Conservation (phyloP, 2,329 filamentous ascomycete species). For the Paraphaeosphaeria sporulosa region DNA sequence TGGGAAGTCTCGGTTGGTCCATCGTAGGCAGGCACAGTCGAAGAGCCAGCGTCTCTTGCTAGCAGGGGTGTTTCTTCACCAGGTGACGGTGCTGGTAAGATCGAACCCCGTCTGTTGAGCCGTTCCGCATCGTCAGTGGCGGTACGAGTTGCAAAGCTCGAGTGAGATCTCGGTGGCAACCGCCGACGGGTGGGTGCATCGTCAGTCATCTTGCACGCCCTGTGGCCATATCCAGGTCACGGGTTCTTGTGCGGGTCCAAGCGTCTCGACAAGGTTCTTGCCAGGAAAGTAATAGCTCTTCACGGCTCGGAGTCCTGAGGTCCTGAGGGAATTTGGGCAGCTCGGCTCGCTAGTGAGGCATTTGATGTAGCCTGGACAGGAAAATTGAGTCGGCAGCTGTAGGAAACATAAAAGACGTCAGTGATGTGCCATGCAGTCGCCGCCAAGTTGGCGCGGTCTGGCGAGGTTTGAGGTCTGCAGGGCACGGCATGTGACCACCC, state of each 20-base stretch:
- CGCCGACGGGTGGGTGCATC: constrained; percentile 33
- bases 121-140: constrained; percentile 56
- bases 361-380: neutral
- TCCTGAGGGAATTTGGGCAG: neutral
- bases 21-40: constrained; percentile 12
- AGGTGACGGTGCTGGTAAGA: constrained; percentile 36
- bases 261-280: neutral
- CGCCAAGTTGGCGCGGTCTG: constrained; percentile 27
- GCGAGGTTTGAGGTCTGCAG: constrained; percentile 22
- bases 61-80: constrained; percentile 46
- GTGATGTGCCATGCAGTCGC: constrained; percentile 2
- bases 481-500: constrained; percentile 32
- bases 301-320: neutral
- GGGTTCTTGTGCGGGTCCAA: constrained; percentile 13
- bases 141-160: constrained; percentile 56
- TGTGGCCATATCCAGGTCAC: constrained; percentile 22
- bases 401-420: neutral
- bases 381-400: constrained; percentile 13
- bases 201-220: constrained; percentile 36
- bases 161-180: constrained; percentile 41
- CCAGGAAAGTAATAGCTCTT: neutral
- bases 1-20: constrained; percentile 15
- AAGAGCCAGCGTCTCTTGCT: constrained; percentile 11
- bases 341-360: neutral
- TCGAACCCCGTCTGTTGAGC: constrained; percentile 50